These are phyloP conservation scores for Sphaerulina vaccinii DNA, from an alignment of 2,329 filamentous ascomycete species.

Conservation along the genomic window DNA sequence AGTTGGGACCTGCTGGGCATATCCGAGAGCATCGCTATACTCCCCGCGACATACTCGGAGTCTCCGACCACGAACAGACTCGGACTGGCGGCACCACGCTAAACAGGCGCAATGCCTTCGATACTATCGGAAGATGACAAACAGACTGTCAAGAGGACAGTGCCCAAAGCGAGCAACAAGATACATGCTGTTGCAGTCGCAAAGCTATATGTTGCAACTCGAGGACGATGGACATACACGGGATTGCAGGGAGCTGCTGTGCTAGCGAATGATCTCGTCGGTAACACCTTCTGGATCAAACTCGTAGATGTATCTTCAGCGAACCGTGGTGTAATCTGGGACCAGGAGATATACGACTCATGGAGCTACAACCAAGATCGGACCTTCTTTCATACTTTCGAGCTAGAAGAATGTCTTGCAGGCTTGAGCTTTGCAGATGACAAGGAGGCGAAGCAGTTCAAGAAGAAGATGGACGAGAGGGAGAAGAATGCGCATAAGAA, in stretches of 20 bases:
- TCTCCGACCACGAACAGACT: too few relatives aligned
- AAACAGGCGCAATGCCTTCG: constrained; percentile 28
- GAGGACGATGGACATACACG: constrained; percentile 86
- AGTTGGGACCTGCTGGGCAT: too few relatives aligned
- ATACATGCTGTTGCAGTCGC: constrained; percentile 94
- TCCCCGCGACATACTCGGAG: too few relatives aligned
- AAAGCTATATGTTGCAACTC: constrained; percentile 85
- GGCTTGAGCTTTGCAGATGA: constrained; percentile 92
- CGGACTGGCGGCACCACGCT: too few relatives aligned
- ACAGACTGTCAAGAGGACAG: constrained; percentile 89
- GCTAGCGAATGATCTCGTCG: constrained; percentile 88
- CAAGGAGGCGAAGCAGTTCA: constrained; percentile 94
- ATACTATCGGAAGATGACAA: constrained; percentile 91
- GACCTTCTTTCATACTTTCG: constrained; percentile 96
- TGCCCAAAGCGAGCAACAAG: constrained; percentile 94
- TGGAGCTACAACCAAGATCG: constrained; percentile 96
- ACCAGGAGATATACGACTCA: constrained; percentile 94
- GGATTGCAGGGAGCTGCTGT: constrained; percentile 89
- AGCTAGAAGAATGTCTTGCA: constrained; percentile 87
- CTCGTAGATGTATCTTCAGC: constrained; percentile 90
- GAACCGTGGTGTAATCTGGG: constrained; percentile 86
- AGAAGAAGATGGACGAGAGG: constrained; percentile 80
- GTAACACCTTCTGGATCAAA: constrained; percentile 96
- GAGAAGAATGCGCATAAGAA: constrained; percentile 22
- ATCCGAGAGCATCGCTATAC: too few relatives aligned